phyloP scores from a whole-genome alignment of 2,329 filamentous ascomycete species.

The Fusarium sacchari region DNA sequence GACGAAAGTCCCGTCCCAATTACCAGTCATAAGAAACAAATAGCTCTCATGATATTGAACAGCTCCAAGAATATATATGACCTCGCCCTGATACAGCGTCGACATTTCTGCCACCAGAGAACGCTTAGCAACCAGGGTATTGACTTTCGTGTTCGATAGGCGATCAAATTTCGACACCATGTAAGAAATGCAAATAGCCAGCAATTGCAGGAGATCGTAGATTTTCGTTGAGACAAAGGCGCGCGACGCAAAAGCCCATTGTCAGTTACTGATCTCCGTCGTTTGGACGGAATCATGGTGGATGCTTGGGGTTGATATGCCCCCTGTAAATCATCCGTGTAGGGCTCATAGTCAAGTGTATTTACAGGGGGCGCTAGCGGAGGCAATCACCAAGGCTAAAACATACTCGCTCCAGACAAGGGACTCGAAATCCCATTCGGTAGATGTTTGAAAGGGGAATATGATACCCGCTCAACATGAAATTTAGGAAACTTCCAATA shows the following conservation, averaged over 20 bases:
- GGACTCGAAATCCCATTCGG: no score
- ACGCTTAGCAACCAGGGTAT: background rate
- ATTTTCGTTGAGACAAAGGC: background rate
- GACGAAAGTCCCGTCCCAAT: background rate
- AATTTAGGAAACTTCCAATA: background rate
- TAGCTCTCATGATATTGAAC: accelerated
- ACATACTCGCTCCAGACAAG: no score
- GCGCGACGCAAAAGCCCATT: background rate
- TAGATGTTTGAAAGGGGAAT: accelerated
- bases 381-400: background rate
- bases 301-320: background rate
- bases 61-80: background rate
- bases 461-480: accelerated
- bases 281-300: no score
- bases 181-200: accelerated
- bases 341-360: background rate
- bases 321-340: background rate
- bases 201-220: background rate
- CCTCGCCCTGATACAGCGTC: no score
- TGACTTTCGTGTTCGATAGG: no score
- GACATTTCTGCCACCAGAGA: background rate
- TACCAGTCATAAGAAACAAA: no score
- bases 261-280: background rate
- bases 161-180: background rate
- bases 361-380: background rate